phyloP scores from a whole-genome alignment of 148 eudicot species.

The Simmondsia chinensis region DNA sequence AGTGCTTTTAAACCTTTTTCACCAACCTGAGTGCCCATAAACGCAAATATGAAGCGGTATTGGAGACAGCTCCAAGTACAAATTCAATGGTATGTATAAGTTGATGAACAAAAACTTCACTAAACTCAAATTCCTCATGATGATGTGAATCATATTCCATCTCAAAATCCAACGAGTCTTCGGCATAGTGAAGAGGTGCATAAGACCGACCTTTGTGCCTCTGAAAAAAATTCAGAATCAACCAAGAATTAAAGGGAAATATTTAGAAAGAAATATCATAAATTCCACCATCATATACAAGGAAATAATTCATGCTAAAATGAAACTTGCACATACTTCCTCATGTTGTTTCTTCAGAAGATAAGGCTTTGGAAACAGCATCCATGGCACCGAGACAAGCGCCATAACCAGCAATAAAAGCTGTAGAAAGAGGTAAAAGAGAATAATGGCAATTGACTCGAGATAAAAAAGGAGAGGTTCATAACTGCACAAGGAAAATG shows the following conservation, averaged over 20 bases:
- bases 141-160: constrained; percentile 38
- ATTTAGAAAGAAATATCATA: no score
- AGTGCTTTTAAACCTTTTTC: not conserved
- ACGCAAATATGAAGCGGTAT: constrained; percentile 85
- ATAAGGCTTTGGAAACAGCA: constrained; percentile 87
- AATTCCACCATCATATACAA: no score
- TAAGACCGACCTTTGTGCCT: constrained; percentile 61
- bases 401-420: constrained; percentile 51
- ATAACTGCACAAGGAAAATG: not conserved
- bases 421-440: constrained; percentile 22
- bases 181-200: constrained; percentile 33
- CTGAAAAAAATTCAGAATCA: constrained; percentile 22
- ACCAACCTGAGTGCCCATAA: constrained; percentile 86
- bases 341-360: constrained; percentile 76
- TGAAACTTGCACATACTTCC: constrained; percentile 35
- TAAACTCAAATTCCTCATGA: constrained; percentile 64
- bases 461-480: no score
- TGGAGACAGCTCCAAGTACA: constrained; percentile 84
- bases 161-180: constrained; percentile 45
- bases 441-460: constrained; percentile 9
- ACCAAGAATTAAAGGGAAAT: no score
- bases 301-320: no score
- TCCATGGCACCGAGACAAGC: constrained; percentile 83
- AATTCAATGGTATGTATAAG: constrained; percentile 87
- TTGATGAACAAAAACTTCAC: constrained; percentile 76